Conservation (phyloP, 2,329 filamentous ascomycete species). For the Trichoderma sp. region DNA sequence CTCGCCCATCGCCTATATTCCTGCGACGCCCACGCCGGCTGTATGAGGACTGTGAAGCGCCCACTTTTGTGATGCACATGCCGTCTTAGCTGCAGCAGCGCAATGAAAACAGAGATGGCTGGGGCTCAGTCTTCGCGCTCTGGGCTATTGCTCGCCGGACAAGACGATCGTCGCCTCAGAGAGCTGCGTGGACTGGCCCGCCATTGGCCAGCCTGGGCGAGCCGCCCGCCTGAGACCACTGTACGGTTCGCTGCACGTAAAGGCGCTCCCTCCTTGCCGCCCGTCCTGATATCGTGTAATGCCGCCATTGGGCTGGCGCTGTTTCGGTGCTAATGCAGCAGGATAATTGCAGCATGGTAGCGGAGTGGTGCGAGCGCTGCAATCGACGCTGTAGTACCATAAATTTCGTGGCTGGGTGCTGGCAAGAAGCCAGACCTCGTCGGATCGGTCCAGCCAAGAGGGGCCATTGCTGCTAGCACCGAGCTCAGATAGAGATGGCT, state of each 20-base stretch:
- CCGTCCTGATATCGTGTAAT: conserved; percentile 40
- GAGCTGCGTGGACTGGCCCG: conserved; percentile 2
- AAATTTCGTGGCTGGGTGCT: conserved; percentile 25
- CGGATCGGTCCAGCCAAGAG: conserved; percentile 11
- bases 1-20: conserved; percentile 23
- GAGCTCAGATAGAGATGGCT: conserved; percentile 15
- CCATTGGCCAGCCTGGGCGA: conserved; percentile 25
- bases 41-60: conserved; percentile 21
- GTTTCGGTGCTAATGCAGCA: conserved; percentile 33
- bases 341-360: conserved; percentile 19
- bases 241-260: conserved; percentile 25
- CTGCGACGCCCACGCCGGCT: conserved; percentile 14
- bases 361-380: background rate
- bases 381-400: conserved; percentile 15
- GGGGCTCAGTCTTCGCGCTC: conserved; percentile 28
- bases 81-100: conserved; percentile 27
- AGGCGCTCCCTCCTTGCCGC: conserved; percentile 20
- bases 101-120: conserved; percentile 28
- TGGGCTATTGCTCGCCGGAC: conserved; percentile 19
- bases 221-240: conserved; percentile 24
- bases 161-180: conserved; percentile 5
- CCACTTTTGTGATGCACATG: conserved; percentile 24
- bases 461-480: conserved; percentile 2
- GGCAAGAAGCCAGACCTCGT: conserved; percentile 7
- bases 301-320: conserved; percentile 37